phyloP scores from a whole-genome alignment of 116 monocot species.

The Zostera marina region DNA sequence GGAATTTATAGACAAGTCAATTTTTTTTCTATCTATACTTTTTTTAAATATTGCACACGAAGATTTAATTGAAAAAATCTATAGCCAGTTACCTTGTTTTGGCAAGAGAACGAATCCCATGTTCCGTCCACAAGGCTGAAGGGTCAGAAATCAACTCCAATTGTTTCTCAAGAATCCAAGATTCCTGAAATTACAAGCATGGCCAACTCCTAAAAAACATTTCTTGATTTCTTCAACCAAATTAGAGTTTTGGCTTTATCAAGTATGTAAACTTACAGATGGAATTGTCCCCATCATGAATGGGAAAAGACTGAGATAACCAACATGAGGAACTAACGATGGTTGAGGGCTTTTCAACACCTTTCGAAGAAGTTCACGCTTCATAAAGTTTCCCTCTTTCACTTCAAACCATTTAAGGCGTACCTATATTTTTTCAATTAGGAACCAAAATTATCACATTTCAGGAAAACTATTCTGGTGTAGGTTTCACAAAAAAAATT shows the following conservation, averaged over 20 bases:
- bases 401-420: slow-evolving; percentile 61
- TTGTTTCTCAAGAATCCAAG: slow-evolving; percentile 77
- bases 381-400: slow-evolving; percentile 19
- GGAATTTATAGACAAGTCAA: not conserved
- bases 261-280: slow-evolving; percentile 35
- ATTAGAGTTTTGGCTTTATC: not conserved
- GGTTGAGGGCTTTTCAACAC: slow-evolving; percentile 41
- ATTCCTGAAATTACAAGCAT: slow-evolving; percentile 24
- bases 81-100: slow-evolving; percentile 47
- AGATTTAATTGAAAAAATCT: not conserved
- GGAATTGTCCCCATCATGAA: slow-evolving; percentile 95
- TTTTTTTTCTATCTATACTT: too few species aligned
- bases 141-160: slow-evolving; percentile 70
- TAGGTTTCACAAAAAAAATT: not conserved
- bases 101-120: slow-evolving; percentile 82
- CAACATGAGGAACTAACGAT: slow-evolving; percentile 71
- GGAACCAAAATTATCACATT: not conserved
- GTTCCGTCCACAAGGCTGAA: slow-evolving; percentile 74
- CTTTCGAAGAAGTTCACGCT: slow-evolving; percentile 59
- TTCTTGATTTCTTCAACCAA: not conserved
- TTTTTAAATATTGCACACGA: not conserved
- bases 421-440: slow-evolving; percentile 78
- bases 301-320: slow-evolving; percentile 86
- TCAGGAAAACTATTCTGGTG: not conserved
- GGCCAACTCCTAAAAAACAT: slow-evolving; percentile 1